Conservation (phyloP, 805 yeast genomes). For the Scheffersomyces amazonensis region DNA sequence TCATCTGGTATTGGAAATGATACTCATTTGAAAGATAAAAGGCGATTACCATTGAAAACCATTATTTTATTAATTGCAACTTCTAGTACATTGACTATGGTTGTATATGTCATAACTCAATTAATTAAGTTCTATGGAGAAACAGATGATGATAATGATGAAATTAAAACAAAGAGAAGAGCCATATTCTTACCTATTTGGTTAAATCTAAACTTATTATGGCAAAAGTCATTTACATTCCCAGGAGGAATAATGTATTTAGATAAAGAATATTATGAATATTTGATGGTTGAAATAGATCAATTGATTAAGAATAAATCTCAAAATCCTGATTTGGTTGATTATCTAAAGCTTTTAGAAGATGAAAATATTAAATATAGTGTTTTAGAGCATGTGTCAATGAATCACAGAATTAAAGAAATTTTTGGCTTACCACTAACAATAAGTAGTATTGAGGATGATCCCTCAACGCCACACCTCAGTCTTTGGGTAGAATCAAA, state of each 20-base stretch:
- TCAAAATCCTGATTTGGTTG: slow-evolving; percentile 6
- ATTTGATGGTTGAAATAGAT: slow-evolving; percentile 12
- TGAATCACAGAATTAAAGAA: slow-evolving; percentile 18
- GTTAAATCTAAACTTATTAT: slow-evolving; percentile 25
- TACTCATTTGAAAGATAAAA: slow-evolving; percentile 2
- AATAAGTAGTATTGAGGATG: slow-evolving; percentile 6
- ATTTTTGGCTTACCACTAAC: slow-evolving; percentile 27
- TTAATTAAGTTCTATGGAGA: slow-evolving; percentile 9
- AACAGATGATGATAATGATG: background rate
- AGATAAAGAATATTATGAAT: slow-evolving; percentile 17
- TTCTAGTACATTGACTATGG: slow-evolving; percentile 23
- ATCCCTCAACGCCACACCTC: slow-evolving; percentile 6
- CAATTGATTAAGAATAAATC: slow-evolving; percentile 8
- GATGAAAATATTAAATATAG: slow-evolving; percentile 22
- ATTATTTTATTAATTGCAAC: slow-evolving; percentile 14
- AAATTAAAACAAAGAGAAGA: background rate
- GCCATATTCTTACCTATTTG: slow-evolving; percentile 22
- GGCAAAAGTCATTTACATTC: slow-evolving; percentile 17
- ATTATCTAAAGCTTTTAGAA: slow-evolving; percentile 13
- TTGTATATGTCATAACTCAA: slow-evolving; percentile 18
- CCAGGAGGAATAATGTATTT: slow-evolving; percentile 24
- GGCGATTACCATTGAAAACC: slow-evolving; percentile 17
- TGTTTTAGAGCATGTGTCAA: slow-evolving; percentile 23
- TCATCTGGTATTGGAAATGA: slow-evolving; percentile 3
- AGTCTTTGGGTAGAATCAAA: slow-evolving; percentile 30